These are phyloP conservation scores for Symbiodinium natans DNA, from an alignment of 73 alveolate species.

Conservation along the genomic window DNA sequence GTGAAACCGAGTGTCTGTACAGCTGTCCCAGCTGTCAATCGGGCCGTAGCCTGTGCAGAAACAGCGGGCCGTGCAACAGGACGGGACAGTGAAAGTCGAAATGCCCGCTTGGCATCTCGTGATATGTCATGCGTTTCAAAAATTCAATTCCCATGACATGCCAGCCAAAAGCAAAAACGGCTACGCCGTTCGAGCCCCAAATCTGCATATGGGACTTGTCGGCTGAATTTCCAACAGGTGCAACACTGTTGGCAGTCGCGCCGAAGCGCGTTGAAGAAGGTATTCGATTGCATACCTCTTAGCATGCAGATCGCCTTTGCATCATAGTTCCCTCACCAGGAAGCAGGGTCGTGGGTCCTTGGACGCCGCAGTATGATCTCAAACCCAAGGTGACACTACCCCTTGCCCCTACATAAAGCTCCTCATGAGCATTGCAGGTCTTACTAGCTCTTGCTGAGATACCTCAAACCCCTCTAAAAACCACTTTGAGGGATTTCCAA, in stretches of 20 bases:
- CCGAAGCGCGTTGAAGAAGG: background rate
- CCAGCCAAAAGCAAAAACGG: conserved; percentile 14
- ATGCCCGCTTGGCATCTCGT: conserved; percentile 11
- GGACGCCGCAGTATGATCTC: no score
- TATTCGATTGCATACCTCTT: conserved; percentile 15
- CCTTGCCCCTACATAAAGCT: no score
- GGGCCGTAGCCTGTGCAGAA: background rate
- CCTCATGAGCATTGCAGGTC: no score
- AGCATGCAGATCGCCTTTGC: conserved; percentile 2
- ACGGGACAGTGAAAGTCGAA: conserved; percentile 6
- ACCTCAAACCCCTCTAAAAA: no score
- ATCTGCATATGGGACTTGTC: background rate
- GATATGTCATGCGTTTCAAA: background rate
- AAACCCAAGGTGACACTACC: no score
- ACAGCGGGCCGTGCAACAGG: background rate
- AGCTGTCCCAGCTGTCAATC: conserved; percentile 3
- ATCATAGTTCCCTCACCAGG: no score
- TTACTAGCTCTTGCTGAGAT: no score
- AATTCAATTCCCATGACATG: background rate
- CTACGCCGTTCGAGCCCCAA: conserved; percentile 4
- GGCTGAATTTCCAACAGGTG: conserved; percentile 4
- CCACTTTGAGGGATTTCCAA: no score
- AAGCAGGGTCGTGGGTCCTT: no score
- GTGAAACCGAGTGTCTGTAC: background rate
- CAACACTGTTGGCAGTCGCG: background rate